Conservation (phyloP, 2,329 filamentous ascomycete genomes). For the Colletotrichum costaricense region DNA sequence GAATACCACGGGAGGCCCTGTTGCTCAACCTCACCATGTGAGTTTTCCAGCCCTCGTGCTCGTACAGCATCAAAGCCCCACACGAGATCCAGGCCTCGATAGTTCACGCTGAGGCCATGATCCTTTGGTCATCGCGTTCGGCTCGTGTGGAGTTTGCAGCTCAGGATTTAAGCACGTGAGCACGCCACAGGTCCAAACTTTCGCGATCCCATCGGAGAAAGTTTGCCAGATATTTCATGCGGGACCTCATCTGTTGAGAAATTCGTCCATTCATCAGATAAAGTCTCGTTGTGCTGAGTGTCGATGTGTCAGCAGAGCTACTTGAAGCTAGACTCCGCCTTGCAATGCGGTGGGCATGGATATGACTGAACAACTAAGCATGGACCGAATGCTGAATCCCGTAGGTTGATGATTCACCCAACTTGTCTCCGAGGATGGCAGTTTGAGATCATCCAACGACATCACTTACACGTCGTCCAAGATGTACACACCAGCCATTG, state of each 20-base stretch:
- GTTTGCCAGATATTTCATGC: neutral
- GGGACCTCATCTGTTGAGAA: too few relatives aligned
- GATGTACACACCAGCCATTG: neutral
- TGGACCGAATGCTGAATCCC: too few relatives aligned
- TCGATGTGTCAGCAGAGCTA: neutral
- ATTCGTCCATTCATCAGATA: neutral
- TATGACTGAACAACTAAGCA: neutral
- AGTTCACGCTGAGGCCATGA: neutral
- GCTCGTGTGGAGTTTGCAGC: neutral
- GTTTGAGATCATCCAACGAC: neutral
- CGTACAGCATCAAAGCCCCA: neutral
- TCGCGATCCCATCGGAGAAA: neutral
- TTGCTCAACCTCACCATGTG: neutral
- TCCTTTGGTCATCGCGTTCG: neutral
- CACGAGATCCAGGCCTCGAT: neutral
- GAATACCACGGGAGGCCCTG: neutral
- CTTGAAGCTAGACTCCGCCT: neutral
- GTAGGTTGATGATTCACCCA: neutral
- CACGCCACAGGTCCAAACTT: neutral
- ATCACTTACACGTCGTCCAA: neutral
- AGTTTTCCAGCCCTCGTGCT: neutral
- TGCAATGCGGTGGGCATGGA: too few relatives aligned
- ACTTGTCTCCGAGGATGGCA: neutral
- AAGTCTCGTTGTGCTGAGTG: neutral
- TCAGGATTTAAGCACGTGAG: neutral